Conservation (phyloP, 2,329 filamentous ascomycete species). For the Neonectria coccinea region DNA sequence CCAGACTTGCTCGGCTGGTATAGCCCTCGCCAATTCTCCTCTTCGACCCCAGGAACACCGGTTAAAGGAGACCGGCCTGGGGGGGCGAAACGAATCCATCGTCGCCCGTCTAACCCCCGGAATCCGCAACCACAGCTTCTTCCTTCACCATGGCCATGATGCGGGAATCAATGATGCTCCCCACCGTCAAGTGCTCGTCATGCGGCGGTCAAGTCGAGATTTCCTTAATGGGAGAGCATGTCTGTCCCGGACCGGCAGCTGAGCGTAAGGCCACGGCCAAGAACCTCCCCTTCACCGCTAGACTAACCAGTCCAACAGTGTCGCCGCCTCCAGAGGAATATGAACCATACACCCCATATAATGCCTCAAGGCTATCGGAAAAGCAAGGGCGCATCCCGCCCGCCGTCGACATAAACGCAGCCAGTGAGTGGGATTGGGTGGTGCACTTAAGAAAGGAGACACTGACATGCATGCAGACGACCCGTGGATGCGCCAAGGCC, state of each 20-base stretch:
- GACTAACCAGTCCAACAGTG: conserved; percentile 43
- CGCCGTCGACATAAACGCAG: conserved; percentile 63
- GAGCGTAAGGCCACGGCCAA: conserved; percentile 55
- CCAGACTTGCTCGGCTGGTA: conserved; percentile 9
- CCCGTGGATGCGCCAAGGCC: conserved; percentile 64
- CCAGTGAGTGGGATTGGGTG: conserved; percentile 57
- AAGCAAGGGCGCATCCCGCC: conserved; percentile 59
- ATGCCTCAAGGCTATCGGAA: conserved; percentile 43
- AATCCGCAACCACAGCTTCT: conserved; percentile 2
- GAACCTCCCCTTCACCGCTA: conserved; percentile 10
- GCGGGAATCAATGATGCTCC: conserved; percentile 77
- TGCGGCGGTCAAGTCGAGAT: conserved; percentile 85
- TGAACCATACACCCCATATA: conserved; percentile 46
- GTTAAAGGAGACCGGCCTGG: conserved; percentile 44
- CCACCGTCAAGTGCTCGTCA: conserved; percentile 88
- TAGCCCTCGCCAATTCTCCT: background rate
- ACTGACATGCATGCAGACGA: conserved; percentile 60
- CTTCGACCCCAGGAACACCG: conserved; percentile 44
- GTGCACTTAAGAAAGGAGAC: conserved; percentile 2
- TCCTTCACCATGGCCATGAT: conserved; percentile 59
- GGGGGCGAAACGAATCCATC: conserved; percentile 42
- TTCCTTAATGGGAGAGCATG: conserved; percentile 85
- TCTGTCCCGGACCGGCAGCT: conserved; percentile 68
- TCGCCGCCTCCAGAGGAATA: conserved; percentile 53
- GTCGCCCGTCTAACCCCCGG: conserved; percentile 16